phyloP scores from a whole-genome alignment of 129 eudicot species.

The Centella asiatica region DNA sequence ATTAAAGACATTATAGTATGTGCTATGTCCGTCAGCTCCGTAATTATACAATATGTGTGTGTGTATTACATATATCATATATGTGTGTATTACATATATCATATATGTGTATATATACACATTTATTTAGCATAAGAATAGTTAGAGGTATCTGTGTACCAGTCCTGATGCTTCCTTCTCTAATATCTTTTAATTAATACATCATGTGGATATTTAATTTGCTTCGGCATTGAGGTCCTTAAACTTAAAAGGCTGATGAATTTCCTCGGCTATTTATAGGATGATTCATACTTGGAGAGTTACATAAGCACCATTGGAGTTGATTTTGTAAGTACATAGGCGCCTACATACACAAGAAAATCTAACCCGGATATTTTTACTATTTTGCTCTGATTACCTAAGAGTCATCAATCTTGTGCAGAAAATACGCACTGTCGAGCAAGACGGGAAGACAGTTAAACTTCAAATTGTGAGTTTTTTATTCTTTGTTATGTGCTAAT shows the following conservation, averaged over 20 bases:
- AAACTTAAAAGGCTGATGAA: neutral
- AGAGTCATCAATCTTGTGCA: slow-evolving; percentile 2
- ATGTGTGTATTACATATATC: no score
- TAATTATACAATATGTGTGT: no score
- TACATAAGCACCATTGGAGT: slow-evolving; percentile 57
- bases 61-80: no score
- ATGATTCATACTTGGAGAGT: slow-evolving; percentile 48
- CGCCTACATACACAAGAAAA: no score
- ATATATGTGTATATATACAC: no score
- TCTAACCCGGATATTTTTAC: no score
- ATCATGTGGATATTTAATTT: neutral
- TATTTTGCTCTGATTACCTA: neutral
- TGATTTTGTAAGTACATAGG: slow-evolving; percentile 41
- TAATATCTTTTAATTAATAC: neutral
- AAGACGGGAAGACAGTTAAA: slow-evolving; percentile 54
- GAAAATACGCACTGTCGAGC: slow-evolving; percentile 71
- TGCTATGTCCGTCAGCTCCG: no score
- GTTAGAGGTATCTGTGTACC: no score
- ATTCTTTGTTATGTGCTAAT: neutral
- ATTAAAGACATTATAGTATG: no score
- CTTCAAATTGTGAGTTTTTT: slow-evolving; percentile 46
- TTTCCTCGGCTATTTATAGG: slow-evolving; percentile 15
- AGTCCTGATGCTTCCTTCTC: neutral
- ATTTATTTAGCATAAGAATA: neutral
- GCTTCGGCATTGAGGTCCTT: neutral